These are phyloP conservation scores for Aspergillus baeticus DNA, from an alignment of 495 filamentous ascomycete species.

Conservation along the genomic window DNA sequence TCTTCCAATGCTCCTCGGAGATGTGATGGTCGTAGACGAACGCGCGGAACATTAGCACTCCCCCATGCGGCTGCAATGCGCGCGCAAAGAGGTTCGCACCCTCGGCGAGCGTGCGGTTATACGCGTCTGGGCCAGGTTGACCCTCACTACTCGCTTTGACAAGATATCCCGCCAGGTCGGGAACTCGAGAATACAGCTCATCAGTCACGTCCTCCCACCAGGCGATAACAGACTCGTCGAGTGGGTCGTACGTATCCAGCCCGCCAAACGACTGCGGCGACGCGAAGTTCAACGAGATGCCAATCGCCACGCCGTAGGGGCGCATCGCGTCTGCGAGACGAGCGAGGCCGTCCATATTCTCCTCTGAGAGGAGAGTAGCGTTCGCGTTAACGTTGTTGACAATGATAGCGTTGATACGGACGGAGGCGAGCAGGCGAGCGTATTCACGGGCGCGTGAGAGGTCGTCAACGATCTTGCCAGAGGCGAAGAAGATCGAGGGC, in stretches of 20 bases:
- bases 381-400: conserved; percentile 78
- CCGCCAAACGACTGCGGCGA: conserved; percentile 58
- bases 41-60: conserved; percentile 69
- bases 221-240: conserved; percentile 54
- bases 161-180: conserved; percentile 67
- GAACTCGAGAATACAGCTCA: conserved; percentile 57
- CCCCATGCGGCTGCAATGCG: conserved; percentile 59
- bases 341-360: conserved; percentile 60
- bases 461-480: conserved; percentile 53
- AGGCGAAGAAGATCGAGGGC: conserved; percentile 64
- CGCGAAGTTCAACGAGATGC: conserved; percentile 66
- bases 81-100: conserved; percentile 70
- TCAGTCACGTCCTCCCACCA: conserved; percentile 63
- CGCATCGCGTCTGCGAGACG: conserved; percentile 63
- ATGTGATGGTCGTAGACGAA: conserved; percentile 65
- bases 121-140: conserved; percentile 66
- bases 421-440: conserved; percentile 66
- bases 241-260: conserved; percentile 62
- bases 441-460: conserved; percentile 60
- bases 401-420: conserved; percentile 63
- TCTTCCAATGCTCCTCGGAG: conserved; percentile 52
- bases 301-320: conserved; percentile 66
- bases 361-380: conserved; percentile 48
- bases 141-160: conserved; percentile 76
- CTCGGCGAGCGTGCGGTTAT: conserved; percentile 67